Conservation (phyloP, 1,284 basidiomycete genomes). For the Heterobasidion irregulare region DNA sequence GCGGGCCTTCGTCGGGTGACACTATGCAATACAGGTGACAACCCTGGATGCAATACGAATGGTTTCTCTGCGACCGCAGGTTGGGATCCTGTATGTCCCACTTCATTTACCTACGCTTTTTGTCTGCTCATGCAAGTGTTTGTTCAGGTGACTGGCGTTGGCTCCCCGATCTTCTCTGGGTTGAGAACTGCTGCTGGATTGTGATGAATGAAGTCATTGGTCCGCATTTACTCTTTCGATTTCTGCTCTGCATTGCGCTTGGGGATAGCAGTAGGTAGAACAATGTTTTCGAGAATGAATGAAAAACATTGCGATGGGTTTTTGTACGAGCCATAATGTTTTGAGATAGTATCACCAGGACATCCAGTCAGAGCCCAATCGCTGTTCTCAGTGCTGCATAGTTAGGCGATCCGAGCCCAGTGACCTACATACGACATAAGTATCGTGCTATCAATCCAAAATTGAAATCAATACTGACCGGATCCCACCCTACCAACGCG, state of each 20-base stretch:
- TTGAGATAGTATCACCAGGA: too few relatives aligned
- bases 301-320: too few relatives aligned
- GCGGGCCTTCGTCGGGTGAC: neutral
- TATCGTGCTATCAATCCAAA: slow-evolving; percentile 29
- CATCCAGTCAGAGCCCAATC: neutral
- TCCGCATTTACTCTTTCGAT: too few relatives aligned
- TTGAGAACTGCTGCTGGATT: slow-evolving; percentile 8
- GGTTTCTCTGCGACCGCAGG: slow-evolving; percentile 24
- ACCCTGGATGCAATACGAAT: slow-evolving; percentile 21
- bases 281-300: too few relatives aligned
- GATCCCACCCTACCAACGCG: neutral
- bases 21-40: neutral
- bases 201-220: neutral
- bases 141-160: slow-evolving; percentile 24
- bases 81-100: slow-evolving; percentile 23
- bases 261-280: too few relatives aligned
- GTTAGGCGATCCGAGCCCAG: slow-evolving; percentile 3
- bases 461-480: too few relatives aligned
- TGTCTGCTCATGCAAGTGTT: neutral
- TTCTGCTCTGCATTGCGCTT: too few relatives aligned
- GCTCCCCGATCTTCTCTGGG: slow-evolving; percentile 26
- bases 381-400: neutral
- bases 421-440: slow-evolving; percentile 3
- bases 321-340: too few relatives aligned
- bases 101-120: neutral